Percentiles rank a stretch among this genome's conserved stretches.
phyloP scores from a whole-genome alignment of 108 stramenopile genomes.

The Schizochytrium sp. region DNA sequence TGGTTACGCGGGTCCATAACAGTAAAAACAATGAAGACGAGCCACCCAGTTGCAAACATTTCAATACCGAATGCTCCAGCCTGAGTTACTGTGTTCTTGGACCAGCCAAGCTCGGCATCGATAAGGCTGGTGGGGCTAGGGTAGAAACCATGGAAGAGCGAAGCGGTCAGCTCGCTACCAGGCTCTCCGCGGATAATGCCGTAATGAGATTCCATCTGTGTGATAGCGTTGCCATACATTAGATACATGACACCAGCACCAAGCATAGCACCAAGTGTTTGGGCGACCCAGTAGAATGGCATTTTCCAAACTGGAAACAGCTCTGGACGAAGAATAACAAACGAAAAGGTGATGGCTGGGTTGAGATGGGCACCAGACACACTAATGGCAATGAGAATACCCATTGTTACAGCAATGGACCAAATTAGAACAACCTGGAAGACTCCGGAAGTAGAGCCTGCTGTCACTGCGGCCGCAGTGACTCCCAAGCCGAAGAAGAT shows the following conservation, averaged over 20 bases:
- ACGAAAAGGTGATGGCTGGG: conserved; percentile 75
- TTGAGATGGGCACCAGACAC: conserved; percentile 71
- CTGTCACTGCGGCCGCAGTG: conserved; percentile 73
- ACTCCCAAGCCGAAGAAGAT: conserved; percentile 74
- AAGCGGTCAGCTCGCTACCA: not conserved
- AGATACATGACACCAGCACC: not conserved
- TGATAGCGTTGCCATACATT: conserved; percentile 2
- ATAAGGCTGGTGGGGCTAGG: not conserved
- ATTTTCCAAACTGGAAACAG: conserved; percentile 44
- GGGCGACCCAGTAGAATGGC: conserved; percentile 40
- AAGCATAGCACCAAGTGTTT: conserved; percentile 5
- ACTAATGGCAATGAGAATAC: conserved; percentile 72
- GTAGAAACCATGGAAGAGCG: not conserved
- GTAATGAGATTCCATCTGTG: not conserved
- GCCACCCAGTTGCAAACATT: not conserved
- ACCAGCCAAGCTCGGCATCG: conserved; percentile 2
- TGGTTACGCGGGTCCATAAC: conserved; percentile 25
- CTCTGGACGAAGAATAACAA: conserved; percentile 68
- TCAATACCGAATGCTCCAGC: not conserved
- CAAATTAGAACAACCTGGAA: conserved; percentile 77
- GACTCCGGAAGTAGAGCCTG: conserved; percentile 70
- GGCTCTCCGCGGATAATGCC: conserved; percentile 50
- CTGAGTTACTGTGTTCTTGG: not conserved
- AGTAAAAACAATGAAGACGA: conserved; percentile 40
- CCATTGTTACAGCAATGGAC: conserved; percentile 77